Evolutionary conservation across 1,284 basidiomycete genomes (phyloP).

Genomic region (Phlebopus sp.): DNA sequence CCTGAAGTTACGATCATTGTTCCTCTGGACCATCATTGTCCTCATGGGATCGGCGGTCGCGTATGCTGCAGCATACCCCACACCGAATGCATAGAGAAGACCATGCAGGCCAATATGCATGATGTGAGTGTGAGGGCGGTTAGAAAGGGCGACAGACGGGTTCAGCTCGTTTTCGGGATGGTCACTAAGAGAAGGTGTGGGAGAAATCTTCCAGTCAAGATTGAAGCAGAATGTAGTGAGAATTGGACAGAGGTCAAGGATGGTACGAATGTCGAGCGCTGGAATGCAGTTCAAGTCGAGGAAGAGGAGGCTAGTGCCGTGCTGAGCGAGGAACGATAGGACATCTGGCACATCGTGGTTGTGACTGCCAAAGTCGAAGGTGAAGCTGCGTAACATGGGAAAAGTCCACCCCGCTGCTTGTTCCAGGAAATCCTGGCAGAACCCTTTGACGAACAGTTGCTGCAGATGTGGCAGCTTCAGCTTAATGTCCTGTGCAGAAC

Average conservation of each 20-base stretch:
- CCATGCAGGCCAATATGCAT: slow-evolving; percentile 67
- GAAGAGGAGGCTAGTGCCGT: slow-evolving; percentile 54
- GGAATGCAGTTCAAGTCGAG: slow-evolving; percentile 63
- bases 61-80: slow-evolving; percentile 45
- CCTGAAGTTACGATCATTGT: slow-evolving; percentile 64
- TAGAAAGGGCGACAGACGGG: slow-evolving; percentile 37
- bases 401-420: slow-evolving; percentile 63
- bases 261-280: slow-evolving; percentile 48
- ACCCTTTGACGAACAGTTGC: slow-evolving; percentile 59
- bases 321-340: slow-evolving; percentile 51
- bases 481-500: slow-evolving; percentile 54
- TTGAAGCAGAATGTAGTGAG: slow-evolving; percentile 66
- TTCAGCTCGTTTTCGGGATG: slow-evolving; percentile 28
- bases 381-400: slow-evolving; percentile 52
- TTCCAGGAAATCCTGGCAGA: slow-evolving; percentile 61
- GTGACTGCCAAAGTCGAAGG: slow-evolving; percentile 48
- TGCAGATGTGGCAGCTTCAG: slow-evolving; percentile 54
- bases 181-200: slow-evolving; percentile 31
- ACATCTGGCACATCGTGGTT: slow-evolving; percentile 57
- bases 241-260: slow-evolving; percentile 60
- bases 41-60: slow-evolving; percentile 42
- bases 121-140: slow-evolving; percentile 54
- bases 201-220: slow-evolving; percentile 58
- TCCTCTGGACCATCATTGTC: slow-evolving; percentile 46
- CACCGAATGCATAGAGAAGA: slow-evolving; percentile 64